Base-by-base conservation (phyloP, 495 filamentous ascomycete species). In the Pseudevernia furfuracea region DNA sequence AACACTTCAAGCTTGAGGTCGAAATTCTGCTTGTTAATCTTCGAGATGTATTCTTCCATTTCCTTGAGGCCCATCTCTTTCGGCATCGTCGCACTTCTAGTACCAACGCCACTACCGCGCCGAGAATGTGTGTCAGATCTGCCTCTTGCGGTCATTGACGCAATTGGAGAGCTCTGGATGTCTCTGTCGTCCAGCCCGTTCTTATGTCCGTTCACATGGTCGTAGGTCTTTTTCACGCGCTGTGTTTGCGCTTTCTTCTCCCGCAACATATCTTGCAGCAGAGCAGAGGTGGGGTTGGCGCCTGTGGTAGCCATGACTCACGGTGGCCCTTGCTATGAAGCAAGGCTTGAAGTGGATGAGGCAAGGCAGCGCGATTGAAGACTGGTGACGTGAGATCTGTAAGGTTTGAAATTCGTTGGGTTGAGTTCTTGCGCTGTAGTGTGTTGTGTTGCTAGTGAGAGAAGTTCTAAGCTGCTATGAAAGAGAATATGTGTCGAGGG, bases 21-120 rank as follows among this genome's bases (percentile, higher is more conserved):
- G 70, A 96, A 97, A 69, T 96, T 94, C 70, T 93, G 84, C 70
- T 95, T 95, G 70, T 87, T 86, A 55, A 96, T 76, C 57, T 83
- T 89, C 3, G 81, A 84, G 58, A 82, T 74, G 64, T 81, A 78
- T 76, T 82, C 72, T 63, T 81, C 78, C 74, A 77, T 81, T 66
- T 81, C 80, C 41, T 76, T 73, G 41, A 81, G 69, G 11, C 78
- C 79, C 79, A 82, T 82, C 37, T 81, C 79, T 53, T 75, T 75
- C 6, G 78, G 75, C 25, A 73, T 70, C 37, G 71, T 71, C 17
- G 68, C 65, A n/a, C 68, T 71, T 60, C 55, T 73, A 70, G 52
- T 70, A 73, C 9, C 67, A 60, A 58, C 70, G 74, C 15, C 75
- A 70, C 55, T 76, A 68, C 52, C 74, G 76, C 44, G 79, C 78